Percentiles rank a stretch among this genome's conserved stretches.
phyloP scores from a whole-genome alignment of 805 yeast species.

The Pichia phayaonensis region DNA sequence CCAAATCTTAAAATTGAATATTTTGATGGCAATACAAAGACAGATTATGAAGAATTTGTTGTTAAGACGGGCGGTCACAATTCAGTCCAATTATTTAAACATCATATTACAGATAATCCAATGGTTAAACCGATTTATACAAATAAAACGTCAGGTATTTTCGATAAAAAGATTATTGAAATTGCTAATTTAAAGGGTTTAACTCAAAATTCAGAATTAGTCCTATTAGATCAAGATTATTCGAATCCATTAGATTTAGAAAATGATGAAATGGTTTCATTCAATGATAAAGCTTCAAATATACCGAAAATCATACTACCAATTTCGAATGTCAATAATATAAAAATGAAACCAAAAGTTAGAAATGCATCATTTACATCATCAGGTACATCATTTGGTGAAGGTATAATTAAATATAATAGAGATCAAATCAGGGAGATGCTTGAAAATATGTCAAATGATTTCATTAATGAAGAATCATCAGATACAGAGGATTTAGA shows the following conservation, averaged over 20 bases:
- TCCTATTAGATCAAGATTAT: conserved; percentile 9
- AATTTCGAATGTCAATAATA: not conserved
- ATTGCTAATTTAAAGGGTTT: conserved; percentile 12
- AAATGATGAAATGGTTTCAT: conserved; percentile 12
- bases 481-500: conserved; percentile 8
- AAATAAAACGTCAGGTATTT: conserved; percentile 10
- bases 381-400: conserved; percentile 30
- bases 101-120: conserved; percentile 16
- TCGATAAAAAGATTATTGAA: conserved; percentile 17
- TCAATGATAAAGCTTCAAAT: not conserved
- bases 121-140: conserved; percentile 20
- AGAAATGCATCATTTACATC: conserved; percentile 27
- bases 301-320: conserved; percentile 12
- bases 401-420: conserved; percentile 29
- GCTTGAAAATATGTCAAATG: conserved; percentile 21
- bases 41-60: conserved; percentile 21
- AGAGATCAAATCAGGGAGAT: conserved; percentile 28
- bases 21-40: conserved; percentile 7
- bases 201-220: not conserved
- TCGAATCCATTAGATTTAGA: conserved; percentile 11
- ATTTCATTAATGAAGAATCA: conserved; percentile 11
- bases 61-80: conserved; percentile 16
- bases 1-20: conserved; percentile 11
- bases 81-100: conserved; percentile 17
- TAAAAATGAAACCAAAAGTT: not conserved